These are phyloP conservation scores for Fomitiporia mediterranea DNA, from an alignment of 1,284 basidiomycete genomes.

Conservation along the genomic window DNA sequence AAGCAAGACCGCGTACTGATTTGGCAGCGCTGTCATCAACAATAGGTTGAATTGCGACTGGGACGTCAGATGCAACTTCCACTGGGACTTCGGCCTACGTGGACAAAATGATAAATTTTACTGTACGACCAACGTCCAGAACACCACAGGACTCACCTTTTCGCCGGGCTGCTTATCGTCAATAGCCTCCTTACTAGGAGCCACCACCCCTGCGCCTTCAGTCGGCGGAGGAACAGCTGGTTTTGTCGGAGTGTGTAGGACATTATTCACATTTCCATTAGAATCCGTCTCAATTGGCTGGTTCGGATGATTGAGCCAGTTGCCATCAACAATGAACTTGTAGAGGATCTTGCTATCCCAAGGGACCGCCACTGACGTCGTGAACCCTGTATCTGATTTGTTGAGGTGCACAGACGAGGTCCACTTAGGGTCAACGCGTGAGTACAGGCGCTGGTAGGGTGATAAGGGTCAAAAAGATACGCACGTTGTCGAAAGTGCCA, in stretches of 20 bases:
- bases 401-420: slow-evolving; percentile 51
- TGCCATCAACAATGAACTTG: slow-evolving; percentile 78
- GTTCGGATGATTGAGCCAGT: slow-evolving; percentile 54
- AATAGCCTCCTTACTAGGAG: background rate
- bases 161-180: background rate
- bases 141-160: background rate
- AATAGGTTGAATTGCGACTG: slow-evolving; percentile 36
- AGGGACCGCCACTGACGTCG: slow-evolving; percentile 50
- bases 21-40: slow-evolving; percentile 32
- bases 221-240: slow-evolving; percentile 26
- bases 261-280: slow-evolving; percentile 68
- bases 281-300: slow-evolving; percentile 59
- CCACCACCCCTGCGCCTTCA: background rate
- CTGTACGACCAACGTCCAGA: no score
- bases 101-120: no score
- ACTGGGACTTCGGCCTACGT: background rate
- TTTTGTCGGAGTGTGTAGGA: slow-evolving; percentile 57
- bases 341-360: slow-evolving; percentile 62
- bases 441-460: slow-evolving; percentile 10
- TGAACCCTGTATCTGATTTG: slow-evolving; percentile 52
- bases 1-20: slow-evolving; percentile 23
- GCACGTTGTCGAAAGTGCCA: slow-evolving; percentile 72
- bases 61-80: slow-evolving; percentile 29
- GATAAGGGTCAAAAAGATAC: slow-evolving; percentile 25
- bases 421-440: slow-evolving; percentile 46